phyloP scores from a whole-genome alignment of 805 yeast species.

The Wickerhamomyces rabaulensis region DNA sequence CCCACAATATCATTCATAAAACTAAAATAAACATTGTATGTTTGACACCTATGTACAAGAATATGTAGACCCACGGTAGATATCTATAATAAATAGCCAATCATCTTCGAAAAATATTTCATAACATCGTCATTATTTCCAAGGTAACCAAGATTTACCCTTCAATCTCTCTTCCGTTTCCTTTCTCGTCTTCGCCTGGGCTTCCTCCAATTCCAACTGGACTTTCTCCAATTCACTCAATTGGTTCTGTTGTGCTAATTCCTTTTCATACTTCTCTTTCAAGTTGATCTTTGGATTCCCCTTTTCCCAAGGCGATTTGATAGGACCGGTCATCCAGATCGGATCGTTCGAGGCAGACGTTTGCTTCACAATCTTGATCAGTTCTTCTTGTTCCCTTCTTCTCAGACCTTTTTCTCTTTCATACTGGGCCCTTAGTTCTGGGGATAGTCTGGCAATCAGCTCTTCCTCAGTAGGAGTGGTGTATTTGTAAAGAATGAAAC shows the following conservation, averaged over 20 bases:
- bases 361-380: constrained; percentile 59
- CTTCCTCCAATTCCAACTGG: constrained; percentile 33
- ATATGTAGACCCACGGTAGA: background rate
- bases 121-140: constrained; percentile 17
- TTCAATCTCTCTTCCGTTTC: constrained; percentile 28
- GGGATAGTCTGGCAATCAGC: constrained; percentile 66
- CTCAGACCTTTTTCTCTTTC: constrained; percentile 59
- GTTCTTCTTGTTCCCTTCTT: constrained; percentile 60
- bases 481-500: constrained; percentile 65
- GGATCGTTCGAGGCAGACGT: constrained; percentile 72
- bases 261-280: constrained; percentile 42
- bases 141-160: constrained; percentile 29
- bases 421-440: constrained; percentile 75
- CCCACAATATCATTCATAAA: background rate
- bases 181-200: constrained; percentile 22
- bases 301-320: constrained; percentile 62
- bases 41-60: background rate
- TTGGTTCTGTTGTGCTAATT: constrained; percentile 38
- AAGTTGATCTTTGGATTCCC: constrained; percentile 30
- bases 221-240: constrained; percentile 36
- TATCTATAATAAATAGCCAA: background rate
- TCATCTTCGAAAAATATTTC: background rate
- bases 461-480: constrained; percentile 86
- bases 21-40: background rate
- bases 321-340: constrained; percentile 74